Evolutionary conservation across 176 grass and related monocot species (phyloP), one percentile per base, ranked within the genome.

Genomic region (Phyllostachys edulis): DNA sequence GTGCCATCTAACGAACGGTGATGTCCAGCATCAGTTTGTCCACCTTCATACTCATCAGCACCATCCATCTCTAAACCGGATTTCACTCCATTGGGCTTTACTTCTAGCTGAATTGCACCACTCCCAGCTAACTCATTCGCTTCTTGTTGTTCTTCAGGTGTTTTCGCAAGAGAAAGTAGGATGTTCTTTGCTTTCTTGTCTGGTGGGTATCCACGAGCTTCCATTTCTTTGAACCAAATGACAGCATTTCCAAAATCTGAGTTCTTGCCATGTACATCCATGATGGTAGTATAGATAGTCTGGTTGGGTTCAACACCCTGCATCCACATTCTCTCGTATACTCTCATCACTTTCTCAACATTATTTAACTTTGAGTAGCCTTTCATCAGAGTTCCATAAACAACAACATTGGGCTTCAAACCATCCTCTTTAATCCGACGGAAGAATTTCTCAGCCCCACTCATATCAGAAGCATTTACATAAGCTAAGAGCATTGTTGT

Each of bases 381-480:
- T 91, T 95, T 98, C 96, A 98, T 94, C 73, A 98, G 83, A 23
- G 93, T 98, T 38, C 96, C 96, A 80, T 98, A 98, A 45, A 87
- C 89, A 78, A 98, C 87, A 85, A 88, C 89, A 78, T 98, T 95
- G 65, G 96, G 96, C 79, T 91, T 98, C 69, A 95, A 89, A 44
- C 93, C 96, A 78, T 98, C 93, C 20, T 95, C 93, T 89, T 98
- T 98, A 61, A 98, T 78, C n/a, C 81, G 90, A 68, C 96, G 89
- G 64, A 98, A 92, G 77, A 98, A 94, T 88, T 90, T 98, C 80
- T 98, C 93, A 41, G 93, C 91, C 40, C 85, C 89, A 75, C 85
- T 81, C 96, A 98, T 98, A 78, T 98, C 89, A 77, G 86, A 90
- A 80, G 96, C 89, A 88, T 95, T 98, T 60, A 95, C 93, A 78